phyloP scores from a whole-genome alignment of 164 flowering plant species.

The Vitis labrusca region DNA sequence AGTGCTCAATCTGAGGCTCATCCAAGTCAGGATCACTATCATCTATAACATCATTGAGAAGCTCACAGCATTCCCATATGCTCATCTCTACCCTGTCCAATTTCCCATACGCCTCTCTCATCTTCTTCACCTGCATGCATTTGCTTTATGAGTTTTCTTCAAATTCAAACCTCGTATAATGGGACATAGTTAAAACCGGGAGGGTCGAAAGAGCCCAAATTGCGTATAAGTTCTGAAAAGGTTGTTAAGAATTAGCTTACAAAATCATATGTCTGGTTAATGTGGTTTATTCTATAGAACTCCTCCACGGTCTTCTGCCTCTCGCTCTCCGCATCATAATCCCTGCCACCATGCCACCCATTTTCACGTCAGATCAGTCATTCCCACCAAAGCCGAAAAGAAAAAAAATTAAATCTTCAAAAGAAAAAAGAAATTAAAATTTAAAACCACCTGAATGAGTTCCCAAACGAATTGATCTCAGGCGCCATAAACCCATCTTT shows the following conservation, averaged over 20 bases:
- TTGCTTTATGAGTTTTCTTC: too few species aligned
- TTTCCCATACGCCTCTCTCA: conserved; percentile 36
- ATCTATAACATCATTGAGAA: conserved; percentile 33
- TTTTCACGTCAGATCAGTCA: background rate
- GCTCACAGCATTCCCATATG: conserved; percentile 41
- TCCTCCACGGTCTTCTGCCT: conserved; percentile 33
- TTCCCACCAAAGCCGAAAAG: background rate
- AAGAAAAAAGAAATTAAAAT: background rate
- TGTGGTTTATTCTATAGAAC: conserved; percentile 30
- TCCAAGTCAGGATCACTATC: conserved; percentile 42
- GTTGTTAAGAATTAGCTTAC: conserved; percentile 18
- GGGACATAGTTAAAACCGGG: background rate
- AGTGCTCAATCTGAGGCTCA: conserved; percentile 38
- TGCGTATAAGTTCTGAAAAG: background rate
- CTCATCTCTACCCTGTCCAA: conserved; percentile 31
- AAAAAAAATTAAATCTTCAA: background rate
- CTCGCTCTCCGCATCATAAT: conserved; percentile 29
- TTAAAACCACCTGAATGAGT: conserved; percentile 23
- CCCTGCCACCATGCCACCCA: conserved; percentile 11
- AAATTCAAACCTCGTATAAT: too few species aligned
- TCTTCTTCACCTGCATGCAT: conserved; percentile 23
- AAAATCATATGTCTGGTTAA: conserved; percentile 32
- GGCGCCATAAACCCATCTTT: conserved; percentile 18
- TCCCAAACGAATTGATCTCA: conserved; percentile 22
- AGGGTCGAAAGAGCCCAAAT: background rate